A percentile compares a stretch with the other conserved stretches of the same genome.
Conservation (phyloP, 495 filamentous ascomycete genomes). For the Aspergillus conjunctus region DNA sequence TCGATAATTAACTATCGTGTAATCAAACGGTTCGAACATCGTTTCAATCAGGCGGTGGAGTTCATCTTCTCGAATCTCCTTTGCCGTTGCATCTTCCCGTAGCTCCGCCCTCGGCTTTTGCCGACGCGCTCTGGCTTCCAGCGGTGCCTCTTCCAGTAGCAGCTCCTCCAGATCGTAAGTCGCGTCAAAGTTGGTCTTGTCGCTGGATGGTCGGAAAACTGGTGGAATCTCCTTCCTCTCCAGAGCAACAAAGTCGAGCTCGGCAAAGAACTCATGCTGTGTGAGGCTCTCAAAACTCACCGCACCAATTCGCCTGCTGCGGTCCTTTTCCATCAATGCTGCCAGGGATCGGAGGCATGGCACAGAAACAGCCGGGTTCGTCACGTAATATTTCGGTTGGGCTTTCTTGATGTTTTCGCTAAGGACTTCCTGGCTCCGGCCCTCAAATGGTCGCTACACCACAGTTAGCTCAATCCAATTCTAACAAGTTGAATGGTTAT, state of each 20-base stretch:
- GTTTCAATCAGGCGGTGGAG: constrained; percentile 93
- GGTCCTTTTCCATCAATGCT: constrained; percentile 78
- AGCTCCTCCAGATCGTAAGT: constrained; percentile 97
- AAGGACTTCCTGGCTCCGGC: constrained; percentile 77
- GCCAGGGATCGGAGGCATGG: constrained; percentile 84
- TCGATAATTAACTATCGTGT: constrained; percentile 72
- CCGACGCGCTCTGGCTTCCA: constrained; percentile 87
- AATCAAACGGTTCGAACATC: constrained; percentile 94
- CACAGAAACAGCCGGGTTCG: constrained; percentile 82
- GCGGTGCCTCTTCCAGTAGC: constrained; percentile 88
- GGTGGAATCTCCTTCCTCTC: constrained; percentile 90
- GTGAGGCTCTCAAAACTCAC: constrained; percentile 78
- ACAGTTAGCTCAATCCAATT: constrained; percentile 30
- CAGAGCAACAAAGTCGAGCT: constrained; percentile 81
- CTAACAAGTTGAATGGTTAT: background rate
- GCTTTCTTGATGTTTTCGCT: constrained; percentile 81
- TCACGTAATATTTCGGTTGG: constrained; percentile 83
- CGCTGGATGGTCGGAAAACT: constrained; percentile 86
- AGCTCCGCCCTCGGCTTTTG: constrained; percentile 91
- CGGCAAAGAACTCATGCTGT: constrained; percentile 83
- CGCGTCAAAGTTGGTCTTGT: constrained; percentile 99
- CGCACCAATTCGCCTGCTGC: constrained; percentile 76
- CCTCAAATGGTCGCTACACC: constrained; percentile 81
- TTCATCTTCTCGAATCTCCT: constrained; percentile 93
- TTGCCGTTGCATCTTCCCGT: constrained; percentile 91